Percentiles rank a stretch among this genome's conserved stretches.
Evolutionary conservation across 257 asterid species (phyloP).

Genomic region (Solanum pimpinellifolium): DNA sequence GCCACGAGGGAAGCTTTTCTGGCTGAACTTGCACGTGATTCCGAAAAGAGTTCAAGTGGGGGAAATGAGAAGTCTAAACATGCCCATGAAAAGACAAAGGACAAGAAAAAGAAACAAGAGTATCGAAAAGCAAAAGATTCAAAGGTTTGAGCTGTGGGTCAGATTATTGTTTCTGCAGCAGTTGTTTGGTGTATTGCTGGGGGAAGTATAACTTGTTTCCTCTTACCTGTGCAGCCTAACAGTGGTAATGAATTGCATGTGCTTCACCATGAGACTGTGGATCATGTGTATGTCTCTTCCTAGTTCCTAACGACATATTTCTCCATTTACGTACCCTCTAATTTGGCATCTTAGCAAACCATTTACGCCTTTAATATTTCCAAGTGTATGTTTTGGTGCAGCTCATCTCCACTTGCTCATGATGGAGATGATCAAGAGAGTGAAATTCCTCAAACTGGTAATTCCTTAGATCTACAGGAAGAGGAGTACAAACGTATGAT

Average conservation of each 20-base stretch:
- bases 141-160: constrained; percentile 47
- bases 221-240: constrained; percentile 43
- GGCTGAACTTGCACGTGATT: constrained; percentile 90
- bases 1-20: constrained; percentile 90
- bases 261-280: constrained; percentile 33
- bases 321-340: neutral
- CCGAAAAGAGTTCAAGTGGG: constrained; percentile 41
- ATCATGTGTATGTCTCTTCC: constrained; percentile 44
- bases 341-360: neutral
- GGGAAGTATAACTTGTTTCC: constrained; percentile 2
- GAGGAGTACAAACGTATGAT: constrained; percentile 62
- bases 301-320: neutral
- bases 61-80: constrained; percentile 53
- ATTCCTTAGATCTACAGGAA: constrained; percentile 35
- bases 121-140: constrained; percentile 58
- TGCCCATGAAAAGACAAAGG: constrained; percentile 56
- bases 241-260: constrained; percentile 31
- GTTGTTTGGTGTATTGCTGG: neutral
- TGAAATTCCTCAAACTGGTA: constrained; percentile 33
- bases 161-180: neutral
- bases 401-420: constrained; percentile 40
- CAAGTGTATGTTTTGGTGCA: constrained; percentile 26
- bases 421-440: constrained; percentile 35
- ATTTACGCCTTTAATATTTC: neutral
- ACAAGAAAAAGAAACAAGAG: constrained; percentile 74